Conservation (phyloP, 768 basidiomycete species). For the Cystobasidium onofrii region DNA sequence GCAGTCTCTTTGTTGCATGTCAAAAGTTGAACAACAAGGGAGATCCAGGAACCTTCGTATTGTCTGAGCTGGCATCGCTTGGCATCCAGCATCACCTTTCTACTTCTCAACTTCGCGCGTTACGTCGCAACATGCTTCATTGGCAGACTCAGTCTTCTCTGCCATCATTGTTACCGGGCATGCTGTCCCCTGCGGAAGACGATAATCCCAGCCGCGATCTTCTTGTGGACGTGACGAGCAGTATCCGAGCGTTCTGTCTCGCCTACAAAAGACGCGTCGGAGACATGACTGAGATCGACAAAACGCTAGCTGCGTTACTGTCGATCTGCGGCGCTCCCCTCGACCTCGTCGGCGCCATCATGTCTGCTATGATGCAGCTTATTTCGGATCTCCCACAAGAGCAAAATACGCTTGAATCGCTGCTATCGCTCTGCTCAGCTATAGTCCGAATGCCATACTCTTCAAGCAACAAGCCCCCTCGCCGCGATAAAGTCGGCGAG, state of each 20-base stretch:
- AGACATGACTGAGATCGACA: neutral
- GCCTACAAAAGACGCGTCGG: neutral
- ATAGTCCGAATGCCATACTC: neutral
- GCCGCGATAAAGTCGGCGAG: neutral
- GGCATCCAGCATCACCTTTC: neutral
- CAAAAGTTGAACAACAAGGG: neutral
- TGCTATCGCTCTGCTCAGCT: neutral
- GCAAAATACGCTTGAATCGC: neutral
- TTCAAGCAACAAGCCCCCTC: neutral
- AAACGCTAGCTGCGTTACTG: neutral
- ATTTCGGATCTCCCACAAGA: neutral
- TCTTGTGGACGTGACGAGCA: neutral
- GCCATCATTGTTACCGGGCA: neutral
- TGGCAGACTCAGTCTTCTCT: neutral
- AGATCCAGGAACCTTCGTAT: neutral
- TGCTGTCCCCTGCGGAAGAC: neutral
- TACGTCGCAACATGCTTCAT: neutral
- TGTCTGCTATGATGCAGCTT: neutral
- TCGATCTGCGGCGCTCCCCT: neutral
- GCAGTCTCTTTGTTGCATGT: neutral
- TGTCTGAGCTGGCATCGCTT: neutral
- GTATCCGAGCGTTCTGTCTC: neutral
- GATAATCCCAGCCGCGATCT: neutral
- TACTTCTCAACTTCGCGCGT: neutral
- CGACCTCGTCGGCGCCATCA: neutral